Base-by-base conservation (phyloP, 23 red algal species). In the Agarophyton chilense region DNA sequence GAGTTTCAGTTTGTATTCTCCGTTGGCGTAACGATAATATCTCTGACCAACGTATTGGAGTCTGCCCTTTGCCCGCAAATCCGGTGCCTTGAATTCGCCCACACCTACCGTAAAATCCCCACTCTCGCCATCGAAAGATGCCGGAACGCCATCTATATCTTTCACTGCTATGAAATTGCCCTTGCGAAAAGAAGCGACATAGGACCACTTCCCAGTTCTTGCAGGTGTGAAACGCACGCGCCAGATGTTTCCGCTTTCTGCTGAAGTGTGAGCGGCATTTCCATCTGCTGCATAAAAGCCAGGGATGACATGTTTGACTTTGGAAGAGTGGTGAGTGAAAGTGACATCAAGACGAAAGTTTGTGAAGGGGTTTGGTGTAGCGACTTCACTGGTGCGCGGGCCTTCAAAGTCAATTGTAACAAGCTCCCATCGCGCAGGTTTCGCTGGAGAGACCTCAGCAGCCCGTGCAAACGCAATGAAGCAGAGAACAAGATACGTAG, bases 261-360 rank as follows among this genome's bases (percentile, higher is more conserved):
- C 77, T 19, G 56, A 64, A 28, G 76, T 83, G 2, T 76, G 24
- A 53, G 75, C 89, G 12, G 77, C 52, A 62, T 92, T 53, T 41
- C 89, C 89, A 52, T 92, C 89, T 16, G 89, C 89, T 11, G 89
- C 89, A 62, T 82, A 92, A 39, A 82, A 92, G 47, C 89, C 89
- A 21, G 75, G 89, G 24, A 84, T 47, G 8, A 45, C 33, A 43
- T 68, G 42, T 18, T 51, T 68, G n/a, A 81, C 34, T 3, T 44
- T 75, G 0, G 72, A 54, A 32, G 41, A 29, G 19, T 28, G 22
- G 58, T 91, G 87, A 54, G 60, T 42, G 26, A 79, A 80, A n/a
- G 39, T 81, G 54, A 79, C 56, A 61, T 91, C 87, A 10, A 91
- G 87, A 22, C 87, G 72, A 75, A 52, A 91, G 32, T 91, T 24